phyloP scores from a whole-genome alignment of 495 filamentous ascomycete species.

The Penicillium argentinense region DNA sequence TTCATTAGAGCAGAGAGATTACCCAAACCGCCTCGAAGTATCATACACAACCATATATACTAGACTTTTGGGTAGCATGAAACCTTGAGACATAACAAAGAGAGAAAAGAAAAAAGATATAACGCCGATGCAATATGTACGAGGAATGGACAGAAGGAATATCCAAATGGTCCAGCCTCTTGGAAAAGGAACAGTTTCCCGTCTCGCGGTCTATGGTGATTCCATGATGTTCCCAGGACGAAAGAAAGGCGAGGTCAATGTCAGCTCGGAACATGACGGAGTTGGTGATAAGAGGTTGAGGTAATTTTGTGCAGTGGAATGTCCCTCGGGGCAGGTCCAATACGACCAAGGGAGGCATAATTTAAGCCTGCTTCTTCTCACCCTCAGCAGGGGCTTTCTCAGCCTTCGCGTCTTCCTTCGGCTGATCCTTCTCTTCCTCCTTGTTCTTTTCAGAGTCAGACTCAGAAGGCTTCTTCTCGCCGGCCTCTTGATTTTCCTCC shows the following conservation, averaged over 20 bases:
- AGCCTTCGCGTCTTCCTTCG: constrained; percentile 11
- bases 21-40: not conserved
- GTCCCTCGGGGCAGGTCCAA: not conserved
- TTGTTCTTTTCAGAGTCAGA: constrained; percentile 5
- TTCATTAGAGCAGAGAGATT: constrained; percentile 12
- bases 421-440: constrained; percentile 8
- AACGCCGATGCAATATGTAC: constrained; percentile 20
- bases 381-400: constrained; percentile 11
- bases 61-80: constrained; percentile 7
- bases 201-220: constrained; percentile 4
- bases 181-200: constrained; percentile 5
- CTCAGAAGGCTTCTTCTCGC: constrained; percentile 14
- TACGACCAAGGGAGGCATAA: not conserved
- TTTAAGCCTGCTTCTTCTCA: constrained; percentile 11
- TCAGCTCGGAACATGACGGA: not conserved
- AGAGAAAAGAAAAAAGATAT: constrained; percentile 4
- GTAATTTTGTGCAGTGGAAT: too few species aligned
- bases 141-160: constrained; percentile 1
- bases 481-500: constrained; percentile 3
- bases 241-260: not conserved
- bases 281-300: not conserved
- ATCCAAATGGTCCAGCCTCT: constrained; percentile 13
- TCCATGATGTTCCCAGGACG: not conserved
- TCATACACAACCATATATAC: constrained; percentile 8
- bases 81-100: constrained; percentile 3